A percentile compares a stretch with the other conserved stretches of the same genome.
Conservation (phyloP, 345 rosid species). For the Cochlearia excelsa region DNA sequence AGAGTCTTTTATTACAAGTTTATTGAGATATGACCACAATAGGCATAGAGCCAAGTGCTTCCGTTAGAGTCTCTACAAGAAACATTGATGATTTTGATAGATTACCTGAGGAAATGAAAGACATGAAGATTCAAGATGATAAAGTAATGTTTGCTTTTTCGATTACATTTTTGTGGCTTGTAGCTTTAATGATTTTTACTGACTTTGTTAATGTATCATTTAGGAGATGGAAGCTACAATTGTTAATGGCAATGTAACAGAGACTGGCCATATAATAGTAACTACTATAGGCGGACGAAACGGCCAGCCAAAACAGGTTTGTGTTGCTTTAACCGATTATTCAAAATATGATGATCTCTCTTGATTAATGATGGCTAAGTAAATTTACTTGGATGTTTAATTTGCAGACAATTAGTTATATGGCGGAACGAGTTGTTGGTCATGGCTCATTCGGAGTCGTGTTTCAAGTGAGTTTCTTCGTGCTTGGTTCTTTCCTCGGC, state of each 20-base stretch:
- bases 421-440: no score
- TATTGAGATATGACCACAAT: no score
- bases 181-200: not conserved
- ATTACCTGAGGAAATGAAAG: constrained; percentile 82
- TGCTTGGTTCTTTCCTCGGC: not conserved
- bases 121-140: constrained; percentile 30
- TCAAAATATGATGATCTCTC: no score
- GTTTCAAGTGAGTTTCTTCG: no score
- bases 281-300: constrained; percentile 96
- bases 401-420: no score
- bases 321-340: no score
- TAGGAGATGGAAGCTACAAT: constrained; percentile 96
- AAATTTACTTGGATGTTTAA: no score
- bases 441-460: no score
- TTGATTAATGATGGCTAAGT: no score
- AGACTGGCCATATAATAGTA: constrained; percentile 92
- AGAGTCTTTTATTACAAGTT: no score
- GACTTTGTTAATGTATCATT: not conserved
- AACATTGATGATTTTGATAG: constrained; percentile 60
- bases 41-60: constrained; percentile 48
- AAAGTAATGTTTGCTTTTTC: constrained; percentile 29
- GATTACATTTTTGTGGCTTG: not conserved
- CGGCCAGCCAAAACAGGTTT: constrained; percentile 94
- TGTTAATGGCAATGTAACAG: constrained; percentile 83
- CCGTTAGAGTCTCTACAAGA: constrained; percentile 52